Evolutionary conservation across 768 basidiomycete species (phyloP).

Genomic region (Ramaria sp.): DNA sequence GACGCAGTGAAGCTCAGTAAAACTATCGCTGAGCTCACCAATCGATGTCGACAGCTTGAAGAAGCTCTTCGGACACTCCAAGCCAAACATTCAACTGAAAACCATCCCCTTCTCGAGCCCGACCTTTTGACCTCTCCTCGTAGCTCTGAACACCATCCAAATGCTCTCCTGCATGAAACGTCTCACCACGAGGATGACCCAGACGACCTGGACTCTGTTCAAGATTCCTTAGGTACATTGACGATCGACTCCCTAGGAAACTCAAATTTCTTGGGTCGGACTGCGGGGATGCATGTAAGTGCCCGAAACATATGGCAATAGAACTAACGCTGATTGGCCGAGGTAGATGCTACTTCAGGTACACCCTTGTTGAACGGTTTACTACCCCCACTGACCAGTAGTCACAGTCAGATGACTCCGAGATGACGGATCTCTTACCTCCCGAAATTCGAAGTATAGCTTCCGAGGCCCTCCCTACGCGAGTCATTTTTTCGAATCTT

Average conservation of each 20-base stretch:
- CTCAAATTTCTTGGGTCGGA: slow-evolving; percentile 48
- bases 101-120: slow-evolving; percentile 57
- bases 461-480: neutral
- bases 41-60: slow-evolving; percentile 67
- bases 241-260: slow-evolving; percentile 44
- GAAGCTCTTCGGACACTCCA: slow-evolving; percentile 57
- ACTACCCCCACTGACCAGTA: neutral
- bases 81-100: slow-evolving; percentile 41
- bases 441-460: slow-evolving; percentile 6
- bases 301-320: neutral
- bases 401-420: slow-evolving; percentile 9
- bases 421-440: slow-evolving; percentile 4
- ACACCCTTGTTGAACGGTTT: neutral
- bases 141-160: neutral
- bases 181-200: neutral
- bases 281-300: slow-evolving; percentile 25
- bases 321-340: neutral
- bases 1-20: slow-evolving; percentile 50
- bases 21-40: slow-evolving; percentile 65
- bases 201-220: slow-evolving; percentile 5
- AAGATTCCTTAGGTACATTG: slow-evolving; percentile 35
- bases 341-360: slow-evolving; percentile 8
- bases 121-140: neutral
- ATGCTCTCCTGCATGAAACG: neutral
- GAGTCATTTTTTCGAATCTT: slow-evolving; percentile 4